Base-by-base conservation (phyloP, 129 eudicot species). In the Tagetes patula region DNA sequence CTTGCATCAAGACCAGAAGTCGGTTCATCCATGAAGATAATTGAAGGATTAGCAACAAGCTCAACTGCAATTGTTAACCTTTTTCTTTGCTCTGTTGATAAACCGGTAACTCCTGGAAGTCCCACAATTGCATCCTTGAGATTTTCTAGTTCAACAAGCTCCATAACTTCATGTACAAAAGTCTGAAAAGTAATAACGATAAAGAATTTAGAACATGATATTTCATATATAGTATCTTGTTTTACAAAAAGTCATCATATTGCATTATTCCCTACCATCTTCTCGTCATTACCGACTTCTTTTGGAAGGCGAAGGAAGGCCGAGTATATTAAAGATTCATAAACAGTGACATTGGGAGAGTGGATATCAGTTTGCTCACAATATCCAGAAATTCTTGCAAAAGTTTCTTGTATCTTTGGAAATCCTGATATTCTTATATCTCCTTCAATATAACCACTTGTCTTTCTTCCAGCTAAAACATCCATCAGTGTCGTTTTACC, bases 401-500 rank as follows among this genome's bases (percentile, higher is more conserved):
- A 87, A 9, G 96, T 89, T 49, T 83, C 75, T 82, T 92, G 98
- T 48, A 89, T 81, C 49, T 92, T 92, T 5, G 95, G 90, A 75
- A 77, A 85, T n/a, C 98, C 95, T 6, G 96, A 87, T 63, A 92
- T 81, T 53, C 58, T 82, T 30, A 87, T 85, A 59, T 37, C 76
- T 67, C 98, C 98, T 82, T 92, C 82, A 8, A 86, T 84, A 67
- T 38, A 84, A 14, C 98, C 96, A 6, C 87, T 84, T 1, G 98
- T 89, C 50, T 89, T 92, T 69, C 96, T 55, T 73, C 98, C 95
- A 0, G 96, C 96, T 70, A 92, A 79, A 5, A 89, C 98, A 72
- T 89, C 98, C 96, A 89, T 89, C 72, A 92, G 80, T 0, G 96
- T 92, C 34, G 98, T 92, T 81, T 92, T 92, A 45, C 98, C 96